Conservation (phyloP, 495 filamentous ascomycete species). For the Extremus antarcticus region DNA sequence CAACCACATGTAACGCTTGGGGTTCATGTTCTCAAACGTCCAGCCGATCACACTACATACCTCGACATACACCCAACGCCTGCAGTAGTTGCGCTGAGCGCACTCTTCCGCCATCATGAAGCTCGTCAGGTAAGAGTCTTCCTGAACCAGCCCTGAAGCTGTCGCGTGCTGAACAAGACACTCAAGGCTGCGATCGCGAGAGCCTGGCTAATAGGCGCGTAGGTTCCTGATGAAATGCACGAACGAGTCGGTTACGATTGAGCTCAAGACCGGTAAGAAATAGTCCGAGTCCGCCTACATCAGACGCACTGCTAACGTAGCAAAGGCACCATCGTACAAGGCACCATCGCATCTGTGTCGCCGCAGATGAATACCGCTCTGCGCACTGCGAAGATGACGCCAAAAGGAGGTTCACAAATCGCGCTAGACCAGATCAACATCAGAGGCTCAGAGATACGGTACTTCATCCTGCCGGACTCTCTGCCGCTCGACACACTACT, state of each 20-base stretch:
- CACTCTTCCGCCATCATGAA: conserved; percentile 53
- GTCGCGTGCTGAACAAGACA: conserved; percentile 29
- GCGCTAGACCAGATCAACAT: conserved; percentile 92
- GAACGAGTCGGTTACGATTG: conserved; percentile 94
- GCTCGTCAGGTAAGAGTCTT: conserved; percentile 76
- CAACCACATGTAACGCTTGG: too few species aligned
- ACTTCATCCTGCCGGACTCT: conserved; percentile 88
- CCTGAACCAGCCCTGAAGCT: conserved; percentile 22
- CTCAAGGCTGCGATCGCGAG: conserved; percentile 21
- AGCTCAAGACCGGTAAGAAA: conserved; percentile 83
- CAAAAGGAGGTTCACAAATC: conserved; percentile 54
- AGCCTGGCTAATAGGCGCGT: conserved; percentile 30
- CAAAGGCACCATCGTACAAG: conserved; percentile 82
- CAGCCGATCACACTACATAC: too few species aligned
- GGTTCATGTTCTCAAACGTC: too few species aligned
- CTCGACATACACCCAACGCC: too few species aligned
- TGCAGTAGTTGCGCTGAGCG: too few species aligned
- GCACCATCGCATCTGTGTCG: conserved; percentile 88
- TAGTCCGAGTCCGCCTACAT: background rate
- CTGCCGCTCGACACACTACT: conserved; percentile 88
- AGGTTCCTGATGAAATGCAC: conserved; percentile 98
- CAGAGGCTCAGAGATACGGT: conserved; percentile 83
- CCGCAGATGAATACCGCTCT: conserved; percentile 96
- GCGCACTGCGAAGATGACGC: conserved; percentile 89
- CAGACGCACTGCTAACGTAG: conserved; percentile 4